phyloP scores from a whole-genome alignment of 139 green algal genomes.

The Chlorella sp. region DNA sequence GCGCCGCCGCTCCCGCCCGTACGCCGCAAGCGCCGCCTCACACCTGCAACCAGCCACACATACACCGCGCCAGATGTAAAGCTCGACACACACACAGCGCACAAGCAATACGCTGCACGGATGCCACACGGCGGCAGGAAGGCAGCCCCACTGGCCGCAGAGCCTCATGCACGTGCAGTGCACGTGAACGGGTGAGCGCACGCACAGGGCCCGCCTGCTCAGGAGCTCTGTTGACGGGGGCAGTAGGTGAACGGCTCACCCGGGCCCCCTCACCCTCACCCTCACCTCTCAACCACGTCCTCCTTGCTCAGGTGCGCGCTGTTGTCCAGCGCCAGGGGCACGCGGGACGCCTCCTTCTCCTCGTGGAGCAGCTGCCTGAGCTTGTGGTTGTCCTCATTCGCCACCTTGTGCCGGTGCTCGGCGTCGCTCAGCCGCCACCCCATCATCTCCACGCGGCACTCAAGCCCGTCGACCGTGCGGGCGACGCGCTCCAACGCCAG shows the following conservation, averaged over 20 bases:
- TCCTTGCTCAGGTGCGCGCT: constrained; percentile 26
- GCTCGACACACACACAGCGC: no score
- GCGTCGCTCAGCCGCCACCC: constrained; percentile 25
- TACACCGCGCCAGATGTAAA: no score
- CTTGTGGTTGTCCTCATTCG: constrained; percentile 28
- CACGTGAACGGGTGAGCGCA: no score
- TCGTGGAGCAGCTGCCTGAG: constrained; percentile 48
- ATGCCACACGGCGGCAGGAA: no score
- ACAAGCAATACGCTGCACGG: no score
- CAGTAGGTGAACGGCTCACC: no score
- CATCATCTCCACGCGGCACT: constrained; percentile 19
- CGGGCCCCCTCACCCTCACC: no score
- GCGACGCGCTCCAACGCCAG: constrained; percentile 28
- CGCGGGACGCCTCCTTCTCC: constrained; percentile 30
- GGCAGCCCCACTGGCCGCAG: no score
- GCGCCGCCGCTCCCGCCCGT: constrained; percentile 68
- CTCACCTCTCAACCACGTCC: constrained; percentile 26
- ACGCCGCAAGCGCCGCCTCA: constrained; percentile 62
- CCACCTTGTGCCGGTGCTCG: constrained; percentile 16
- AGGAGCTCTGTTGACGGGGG: no score
- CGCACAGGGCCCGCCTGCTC: no score
- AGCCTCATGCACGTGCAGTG: no score
- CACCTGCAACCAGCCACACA: no score
- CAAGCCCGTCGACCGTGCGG: neutral
- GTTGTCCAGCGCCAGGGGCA: constrained; percentile 20